Base-by-base conservation (phyloP, 371 early-diverging fungal species). In the Mucor irregularis region DNA sequence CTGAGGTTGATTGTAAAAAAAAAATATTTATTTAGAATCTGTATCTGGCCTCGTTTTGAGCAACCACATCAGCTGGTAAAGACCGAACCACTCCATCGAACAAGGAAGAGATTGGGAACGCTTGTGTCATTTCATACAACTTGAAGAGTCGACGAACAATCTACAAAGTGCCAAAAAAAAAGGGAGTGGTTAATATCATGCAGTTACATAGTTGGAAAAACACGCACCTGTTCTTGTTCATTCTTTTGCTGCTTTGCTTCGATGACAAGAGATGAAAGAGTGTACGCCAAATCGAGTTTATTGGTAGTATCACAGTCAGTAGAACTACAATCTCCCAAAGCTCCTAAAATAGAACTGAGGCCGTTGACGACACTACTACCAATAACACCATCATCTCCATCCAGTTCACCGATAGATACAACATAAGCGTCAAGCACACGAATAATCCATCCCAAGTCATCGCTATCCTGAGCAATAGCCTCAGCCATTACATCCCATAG, bases 381-480 rank as follows among this genome's bases (percentile, higher is more conserved):
- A 14, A 45, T 8, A 6, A 21, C 14, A 22, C 29, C 24, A 19
- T 34, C 43, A 16, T 31, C 50, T 29, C 17, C 19, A 30, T 42
- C 11, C 14, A 25, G 39, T 9, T 16, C 28, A 10, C 64, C 65
- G 2, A 56, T 70, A 39, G 71, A 49, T 5, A 84, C 72, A 25
- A 84, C 80, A 53, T 81, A 57, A 3, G 76, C 66, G 58, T 84
- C 85, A 53, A 84, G 44, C 4, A 81, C 58, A 25, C 82, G 71
- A 14, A 75, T 65, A 2, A 84, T 52, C 82, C 83, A 81, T 11
- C 56, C 51, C 14, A 76, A 29, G 1, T 59, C 50, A 19, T 65
- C 47, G 6, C 40, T 40, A 38, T 57, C 44, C 0, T n/a, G 9
- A 17, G 16, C 33, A 35, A 69, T 57, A 1, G 64, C 58, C 29